These are phyloP conservation scores for Cyberlindnera subsufficiens DNA, from an alignment of 805 yeast species.

Conservation along the genomic window DNA sequence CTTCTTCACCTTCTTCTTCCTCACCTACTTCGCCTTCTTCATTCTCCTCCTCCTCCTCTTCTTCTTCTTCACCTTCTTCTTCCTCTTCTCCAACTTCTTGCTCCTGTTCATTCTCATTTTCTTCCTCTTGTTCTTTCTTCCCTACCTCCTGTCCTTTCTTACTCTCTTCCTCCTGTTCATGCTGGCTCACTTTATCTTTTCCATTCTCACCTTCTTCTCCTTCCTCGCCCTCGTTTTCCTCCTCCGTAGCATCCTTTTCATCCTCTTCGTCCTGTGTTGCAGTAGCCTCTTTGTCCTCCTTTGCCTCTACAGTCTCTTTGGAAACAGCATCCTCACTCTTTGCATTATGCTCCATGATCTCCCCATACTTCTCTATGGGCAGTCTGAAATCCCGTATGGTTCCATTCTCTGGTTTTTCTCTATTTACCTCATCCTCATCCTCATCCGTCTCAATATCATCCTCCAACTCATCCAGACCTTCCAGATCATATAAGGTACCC, in stretches of 20 bases:
- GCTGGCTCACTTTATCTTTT: slow-evolving; percentile 2
- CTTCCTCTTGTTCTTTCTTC: slow-evolving; percentile 12
- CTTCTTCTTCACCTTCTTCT: slow-evolving; percentile 9
- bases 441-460: slow-evolving; percentile 20
- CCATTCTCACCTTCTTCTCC: slow-evolving; percentile 7
- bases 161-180: slow-evolving; percentile 13
- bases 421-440: slow-evolving; percentile 2
- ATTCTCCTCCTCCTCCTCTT: slow-evolving; percentile 5
- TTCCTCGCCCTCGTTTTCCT: slow-evolving; percentile 9
- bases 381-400: slow-evolving; percentile 9
- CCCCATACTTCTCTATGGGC: slow-evolving; percentile 10
- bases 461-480: slow-evolving; percentile 52
- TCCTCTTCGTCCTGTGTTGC: slow-evolving; percentile 11
- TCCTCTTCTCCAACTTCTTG: slow-evolving; percentile 5
- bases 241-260: slow-evolving; percentile 6
- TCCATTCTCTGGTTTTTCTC: slow-evolving; percentile 1
- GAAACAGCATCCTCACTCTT: slow-evolving; percentile 3
- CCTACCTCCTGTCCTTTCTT: slow-evolving; percentile 8
- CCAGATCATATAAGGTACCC: slow-evolving; percentile 45
- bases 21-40: slow-evolving; percentile 5
- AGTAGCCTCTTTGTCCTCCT: slow-evolving; percentile 8
- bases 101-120: slow-evolving; percentile 2
- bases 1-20: not conserved
- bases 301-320: not conserved
- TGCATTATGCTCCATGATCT: slow-evolving; percentile 34